phyloP scores from a whole-genome alignment of 192 early-diverging fungal genomes.

The Gigaspora rosea region DNA sequence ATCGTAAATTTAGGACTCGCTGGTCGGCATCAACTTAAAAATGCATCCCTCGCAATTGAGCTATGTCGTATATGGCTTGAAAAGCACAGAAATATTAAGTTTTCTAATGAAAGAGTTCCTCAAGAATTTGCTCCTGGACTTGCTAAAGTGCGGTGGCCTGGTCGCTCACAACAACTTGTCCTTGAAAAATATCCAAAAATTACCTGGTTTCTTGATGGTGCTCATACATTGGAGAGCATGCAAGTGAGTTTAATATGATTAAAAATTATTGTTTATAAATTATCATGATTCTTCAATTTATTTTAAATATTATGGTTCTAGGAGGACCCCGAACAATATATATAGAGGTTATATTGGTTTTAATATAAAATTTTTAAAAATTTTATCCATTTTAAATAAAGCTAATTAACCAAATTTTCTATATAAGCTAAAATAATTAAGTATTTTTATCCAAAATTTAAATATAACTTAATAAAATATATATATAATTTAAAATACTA shows the following conservation, averaged over 20 bases:
- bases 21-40: slow-evolving; percentile 82
- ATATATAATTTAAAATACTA: too few species aligned
- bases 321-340: too few species aligned
- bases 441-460: too few species aligned
- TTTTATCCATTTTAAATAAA: too few species aligned
- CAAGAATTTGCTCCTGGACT: slow-evolving; percentile 68
- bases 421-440: too few species aligned
- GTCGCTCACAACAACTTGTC: slow-evolving; percentile 78
- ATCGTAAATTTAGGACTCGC: slow-evolving; percentile 60
- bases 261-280: background rate
- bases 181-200: slow-evolving; percentile 48
- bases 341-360: too few species aligned
- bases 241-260: slow-evolving; percentile 37
- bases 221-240: slow-evolving; percentile 91
- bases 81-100: slow-evolving; percentile 39
- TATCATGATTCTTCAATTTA: too few species aligned
- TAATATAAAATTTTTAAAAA: too few species aligned
- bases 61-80: slow-evolving; percentile 72
- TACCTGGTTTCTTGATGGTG: slow-evolving; percentile 89
- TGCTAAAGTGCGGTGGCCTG: slow-evolving; percentile 75
- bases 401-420: too few species aligned
- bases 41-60: slow-evolving; percentile 79
- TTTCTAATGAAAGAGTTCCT: slow-evolving; percentile 38
- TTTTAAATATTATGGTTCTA: too few species aligned
- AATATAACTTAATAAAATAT: too few species aligned